phyloP scores from a whole-genome alignment of 225 moss, liverwort and hornwort species.

The Sphagnum tenellum region DNA sequence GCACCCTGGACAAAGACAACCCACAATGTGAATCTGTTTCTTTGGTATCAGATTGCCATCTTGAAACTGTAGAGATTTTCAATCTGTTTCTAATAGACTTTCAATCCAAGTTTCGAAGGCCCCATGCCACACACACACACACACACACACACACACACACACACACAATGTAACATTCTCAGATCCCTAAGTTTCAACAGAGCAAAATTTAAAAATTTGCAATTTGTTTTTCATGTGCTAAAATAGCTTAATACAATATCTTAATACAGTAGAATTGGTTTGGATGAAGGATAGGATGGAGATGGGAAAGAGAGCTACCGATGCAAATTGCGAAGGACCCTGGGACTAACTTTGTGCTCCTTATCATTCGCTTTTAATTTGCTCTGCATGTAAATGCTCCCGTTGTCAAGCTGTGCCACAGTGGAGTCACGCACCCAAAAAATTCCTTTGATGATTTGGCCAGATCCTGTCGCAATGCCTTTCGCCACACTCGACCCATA shows the following conservation, averaged over 20 bases:
- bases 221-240: background rate
- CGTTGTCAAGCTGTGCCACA: constrained; percentile 41
- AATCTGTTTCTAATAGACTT: too few species aligned
- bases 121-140: too few species aligned
- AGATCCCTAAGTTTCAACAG: too few species aligned
- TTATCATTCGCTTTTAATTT: constrained; percentile 40
- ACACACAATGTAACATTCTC: too few species aligned
- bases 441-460: constrained; percentile 72
- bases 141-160: too few species aligned
- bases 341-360: constrained; percentile 40
- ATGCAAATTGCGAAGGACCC: constrained; percentile 46
- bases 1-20: constrained; percentile 37
- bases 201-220: background rate
- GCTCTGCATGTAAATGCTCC: constrained; percentile 35
- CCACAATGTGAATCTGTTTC: too few species aligned
- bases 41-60: too few species aligned
- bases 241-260: background rate
- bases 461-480: constrained; percentile 71
- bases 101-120: too few species aligned
- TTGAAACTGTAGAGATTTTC: too few species aligned
- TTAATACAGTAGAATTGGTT: background rate
- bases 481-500: constrained; percentile 60
- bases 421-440: constrained; percentile 88
- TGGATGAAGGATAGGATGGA: background rate
- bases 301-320: constrained; percentile 21